Evolutionary conservation across 2,329 filamentous ascomycete species (phyloP).

Genomic region (Drechmeria coniospora): DNA sequence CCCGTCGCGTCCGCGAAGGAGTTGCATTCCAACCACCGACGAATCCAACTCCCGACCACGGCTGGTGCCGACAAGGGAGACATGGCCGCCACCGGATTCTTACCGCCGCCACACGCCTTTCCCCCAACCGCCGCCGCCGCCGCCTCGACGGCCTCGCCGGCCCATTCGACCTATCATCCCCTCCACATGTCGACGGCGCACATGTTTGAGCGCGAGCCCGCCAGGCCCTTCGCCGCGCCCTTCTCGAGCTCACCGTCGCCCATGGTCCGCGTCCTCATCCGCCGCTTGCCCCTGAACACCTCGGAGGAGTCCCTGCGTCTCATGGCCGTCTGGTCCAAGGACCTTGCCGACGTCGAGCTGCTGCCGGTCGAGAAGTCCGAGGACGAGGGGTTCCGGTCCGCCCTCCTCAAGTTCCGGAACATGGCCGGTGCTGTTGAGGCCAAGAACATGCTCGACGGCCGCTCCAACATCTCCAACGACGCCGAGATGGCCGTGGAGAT

Average conservation of each 20-base stretch:
- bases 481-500: conserved; percentile 43
- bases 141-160: too few species aligned
- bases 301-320: conserved; percentile 37
- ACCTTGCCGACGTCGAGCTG: conserved; percentile 35
- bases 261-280: conserved; percentile 32
- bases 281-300: conserved; percentile 36
- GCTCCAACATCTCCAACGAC: conserved; percentile 33
- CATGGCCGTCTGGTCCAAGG: conserved; percentile 45
- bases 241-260: conserved; percentile 19
- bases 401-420: conserved; percentile 37
- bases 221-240: conserved; percentile 23
- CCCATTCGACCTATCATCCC: conserved; percentile 19
- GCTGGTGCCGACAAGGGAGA: conserved; percentile 12
- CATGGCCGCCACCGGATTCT: conserved; percentile 31
- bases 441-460: conserved; percentile 42
- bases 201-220: conserved; percentile 23
- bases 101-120: conserved; percentile 24
- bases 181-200: conserved; percentile 16
- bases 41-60: conserved; percentile 14
- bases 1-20: conserved; percentile 11
- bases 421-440: conserved; percentile 37
- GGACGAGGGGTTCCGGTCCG: conserved; percentile 34
- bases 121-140: too few species aligned
- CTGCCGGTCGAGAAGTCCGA: conserved; percentile 32
- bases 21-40: conserved; percentile 15